Evolutionary conservation across 179 eudicot species (phyloP).

Genomic region (Spinacia oleracea): DNA sequence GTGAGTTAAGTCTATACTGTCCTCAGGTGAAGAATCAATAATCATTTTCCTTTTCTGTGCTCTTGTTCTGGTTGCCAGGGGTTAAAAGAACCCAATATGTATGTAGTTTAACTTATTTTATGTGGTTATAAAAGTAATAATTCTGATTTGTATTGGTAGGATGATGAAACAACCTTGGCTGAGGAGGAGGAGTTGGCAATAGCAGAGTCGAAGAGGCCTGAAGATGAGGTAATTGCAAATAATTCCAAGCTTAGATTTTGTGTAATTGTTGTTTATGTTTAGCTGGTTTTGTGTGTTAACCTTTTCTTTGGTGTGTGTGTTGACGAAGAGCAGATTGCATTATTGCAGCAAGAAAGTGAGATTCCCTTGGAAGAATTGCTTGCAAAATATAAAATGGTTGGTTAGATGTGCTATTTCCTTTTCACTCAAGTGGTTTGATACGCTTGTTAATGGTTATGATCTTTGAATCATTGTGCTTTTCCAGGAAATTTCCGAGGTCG

Average conservation of each 20-base stretch:
- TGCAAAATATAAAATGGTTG: slow-evolving; percentile 84
- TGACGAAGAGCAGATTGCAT: slow-evolving; percentile 62
- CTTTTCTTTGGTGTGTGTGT: slow-evolving; percentile 14
- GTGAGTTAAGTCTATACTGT: neutral
- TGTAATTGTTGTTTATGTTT: neutral
- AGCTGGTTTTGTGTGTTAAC: neutral
- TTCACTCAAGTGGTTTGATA: slow-evolving; percentile 11
- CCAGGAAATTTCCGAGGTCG: slow-evolving; percentile 43
- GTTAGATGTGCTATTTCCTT: slow-evolving; percentile 25
- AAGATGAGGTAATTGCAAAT: slow-evolving; percentile 60
- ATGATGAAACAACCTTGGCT: slow-evolving; percentile 86
- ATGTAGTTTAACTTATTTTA: neutral
- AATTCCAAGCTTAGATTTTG: neutral
- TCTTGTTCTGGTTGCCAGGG: neutral
- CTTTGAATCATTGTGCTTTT: slow-evolving; percentile 12
- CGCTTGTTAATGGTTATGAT: slow-evolving; percentile 23
- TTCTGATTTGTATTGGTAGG: slow-evolving; percentile 43
- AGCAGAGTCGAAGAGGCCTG: slow-evolving; percentile 52
- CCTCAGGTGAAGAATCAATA: neutral
- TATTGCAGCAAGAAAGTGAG: slow-evolving; percentile 92
- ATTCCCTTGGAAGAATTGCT: slow-evolving; percentile 86
- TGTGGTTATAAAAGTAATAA: slow-evolving; percentile 3
- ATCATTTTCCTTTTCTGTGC: neutral
- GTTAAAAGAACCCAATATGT: neutral
- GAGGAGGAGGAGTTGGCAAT: slow-evolving; percentile 92